Base-by-base conservation (phyloP, 2,329 filamentous ascomycete genomes). In the Trichophyton mentagrophytes region DNA sequence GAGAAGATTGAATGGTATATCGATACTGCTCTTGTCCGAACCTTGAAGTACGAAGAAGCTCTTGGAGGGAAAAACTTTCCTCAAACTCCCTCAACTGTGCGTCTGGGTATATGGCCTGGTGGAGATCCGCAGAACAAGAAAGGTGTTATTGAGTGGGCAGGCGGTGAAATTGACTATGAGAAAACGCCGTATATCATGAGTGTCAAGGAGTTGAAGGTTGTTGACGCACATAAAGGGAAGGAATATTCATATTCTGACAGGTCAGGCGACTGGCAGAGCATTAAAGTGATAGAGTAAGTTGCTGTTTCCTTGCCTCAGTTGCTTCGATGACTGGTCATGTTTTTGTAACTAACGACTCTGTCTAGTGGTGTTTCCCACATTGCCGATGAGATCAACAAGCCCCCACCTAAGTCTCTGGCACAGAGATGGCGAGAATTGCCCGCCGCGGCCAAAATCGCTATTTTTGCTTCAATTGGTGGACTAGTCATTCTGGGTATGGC, bases 81-180 rank as follows among this genome's bases (percentile, higher is more conserved):
- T 55, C 86, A 89, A 77, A 88, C 86, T 8, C 87, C 87, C 57
- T 85, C 86, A 82, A 82, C 85, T 71, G 71, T 89, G 68, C 85
- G 84, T 73, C 73, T 89, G 53, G 87, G 87, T 64, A 81, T 82
- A 66, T 88, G 86, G 85, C 81, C 83, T 56, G 86, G 85, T 65
- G 87, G 87, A 63, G 75, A 77, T 64, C 65, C 74, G 25, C 63
- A 42, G 58, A 73, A 77, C 27, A 60, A 62, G 40, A 40, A 59
- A 15, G 62, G 61, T 38, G 61, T 60, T 13, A 62, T 65, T 27
- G 61, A 65, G 46, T 66, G 64, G 64, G 63, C 64, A 15, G 64
- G 64, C 15, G 64, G 64, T 20, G 44, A 63, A 55, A 59, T 65
- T 27, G 64, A 66, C 55, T 66, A 65, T 60, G 51, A 47, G 38